Evolutionary conservation across 2,329 filamentous ascomycete species (phyloP).

Genomic region (Trichoderma atroviride): DNA sequence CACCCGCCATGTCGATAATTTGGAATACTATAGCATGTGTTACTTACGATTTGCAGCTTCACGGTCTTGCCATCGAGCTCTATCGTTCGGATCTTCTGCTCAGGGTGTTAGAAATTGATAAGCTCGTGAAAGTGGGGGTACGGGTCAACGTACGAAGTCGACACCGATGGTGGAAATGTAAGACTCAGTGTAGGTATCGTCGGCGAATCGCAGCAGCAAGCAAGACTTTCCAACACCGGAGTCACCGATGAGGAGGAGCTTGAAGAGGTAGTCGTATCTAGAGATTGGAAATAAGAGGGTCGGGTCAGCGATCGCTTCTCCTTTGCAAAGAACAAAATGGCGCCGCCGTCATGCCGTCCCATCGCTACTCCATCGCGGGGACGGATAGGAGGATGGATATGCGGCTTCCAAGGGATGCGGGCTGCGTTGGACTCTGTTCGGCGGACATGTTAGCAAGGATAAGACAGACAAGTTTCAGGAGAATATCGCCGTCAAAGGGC

Average conservation of each 20-base stretch:
- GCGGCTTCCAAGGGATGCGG: neutral
- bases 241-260: constrained; percentile 99
- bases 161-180: constrained; percentile 99
- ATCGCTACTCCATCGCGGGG: constrained; percentile 28
- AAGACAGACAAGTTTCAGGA: constrained; percentile 33
- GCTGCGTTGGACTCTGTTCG: constrained; percentile 33
- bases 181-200: constrained; percentile 98
- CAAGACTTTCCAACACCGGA: constrained; percentile 99
- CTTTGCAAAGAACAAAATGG: neutral
- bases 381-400: neutral
- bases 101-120: neutral
- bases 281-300: constrained; percentile 18
- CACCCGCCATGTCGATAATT: neutral
- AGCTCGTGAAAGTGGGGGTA: neutral
- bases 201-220: constrained; percentile 94
- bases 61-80: constrained; percentile 99
- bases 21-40: neutral
- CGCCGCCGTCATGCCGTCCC: neutral
- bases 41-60: constrained; percentile 95
- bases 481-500: constrained; percentile 36
- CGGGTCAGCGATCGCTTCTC: constrained; percentile 28
- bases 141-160: constrained; percentile 77
- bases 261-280: constrained; percentile 99
- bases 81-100: constrained; percentile 98
- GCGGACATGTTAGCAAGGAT: constrained; percentile 33